A percentile compares a stretch with the other conserved stretches of the same genome.
These are phyloP conservation scores for Yamadazyma membranifaciens DNA, from an alignment of 1,139 yeast species.

Conservation along the genomic window DNA sequence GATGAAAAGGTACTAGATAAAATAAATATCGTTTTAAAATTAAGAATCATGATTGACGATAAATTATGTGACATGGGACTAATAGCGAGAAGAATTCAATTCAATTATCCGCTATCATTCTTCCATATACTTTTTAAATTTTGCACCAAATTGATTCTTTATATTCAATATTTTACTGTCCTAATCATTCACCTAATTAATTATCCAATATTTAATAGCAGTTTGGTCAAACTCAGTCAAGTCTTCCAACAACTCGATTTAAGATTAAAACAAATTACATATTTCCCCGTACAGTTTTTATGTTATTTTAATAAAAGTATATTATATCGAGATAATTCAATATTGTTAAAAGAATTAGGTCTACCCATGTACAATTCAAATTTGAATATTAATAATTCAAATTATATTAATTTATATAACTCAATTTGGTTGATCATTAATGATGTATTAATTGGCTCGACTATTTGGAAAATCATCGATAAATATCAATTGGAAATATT, in stretches of 20 bases:
- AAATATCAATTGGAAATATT: slow-evolving; percentile 42
- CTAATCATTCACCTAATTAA: slow-evolving; percentile 25
- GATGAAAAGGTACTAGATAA: slow-evolving; percentile 32
- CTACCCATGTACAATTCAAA: slow-evolving; percentile 39
- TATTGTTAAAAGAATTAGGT: slow-evolving; percentile 25
- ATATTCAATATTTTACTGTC: slow-evolving; percentile 21
- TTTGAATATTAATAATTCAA: slow-evolving; percentile 52
- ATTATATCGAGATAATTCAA: slow-evolving; percentile 25
- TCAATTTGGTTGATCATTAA: slow-evolving; percentile 84
- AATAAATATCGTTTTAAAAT: slow-evolving; percentile 29
- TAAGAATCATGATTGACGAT: slow-evolving; percentile 16
- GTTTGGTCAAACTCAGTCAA: slow-evolving; percentile 49
- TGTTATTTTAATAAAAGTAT: slow-evolving; percentile 43
- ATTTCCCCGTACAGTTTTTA: slow-evolving; percentile 78
- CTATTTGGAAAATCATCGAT: slow-evolving; percentile 51
- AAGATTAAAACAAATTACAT: slow-evolving; percentile 72
- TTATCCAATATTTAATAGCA: slow-evolving; percentile 17
- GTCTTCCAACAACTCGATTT: slow-evolving; percentile 77
- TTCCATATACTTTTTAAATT: not conserved
- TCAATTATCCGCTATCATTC: not conserved
- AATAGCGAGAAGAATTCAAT: not conserved
- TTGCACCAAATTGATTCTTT: slow-evolving; percentile 10
- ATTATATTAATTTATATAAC: slow-evolving; percentile 86
- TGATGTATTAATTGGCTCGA: slow-evolving; percentile 74
- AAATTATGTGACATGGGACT: slow-evolving; percentile 1